Base-by-base conservation (phyloP, 495 filamentous ascomycete species). In the Lasiosphaeria miniovina region DNA sequence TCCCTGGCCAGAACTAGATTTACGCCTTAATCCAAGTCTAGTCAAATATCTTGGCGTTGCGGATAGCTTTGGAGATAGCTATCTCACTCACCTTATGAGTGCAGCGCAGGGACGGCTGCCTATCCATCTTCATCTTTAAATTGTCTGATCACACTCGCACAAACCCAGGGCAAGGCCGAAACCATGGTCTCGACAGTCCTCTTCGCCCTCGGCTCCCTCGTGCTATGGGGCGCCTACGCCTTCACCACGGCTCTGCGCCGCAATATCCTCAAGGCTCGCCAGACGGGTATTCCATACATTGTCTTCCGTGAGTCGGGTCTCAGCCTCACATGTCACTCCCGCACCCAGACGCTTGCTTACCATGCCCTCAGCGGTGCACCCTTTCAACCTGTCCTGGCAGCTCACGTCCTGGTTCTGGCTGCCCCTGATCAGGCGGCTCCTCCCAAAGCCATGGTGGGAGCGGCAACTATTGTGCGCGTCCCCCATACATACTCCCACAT, bases 351-450 rank as follows among this genome's bases (percentile, higher is more conserved):
- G 10, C n/a, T 33, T 14, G 33, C 55, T 64, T 2, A 65, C 59
- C n/a, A 6, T 52, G 33, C n/a, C 6, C 32, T 43, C 54, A 82
- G 78, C 77, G 4, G 56, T 74, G 36, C 69, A 67, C 11, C 75
- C 75, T n/a, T 70, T 72, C 59, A 77, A 75, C 56, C 60, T 69
- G n/a, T 24, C 74, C 17, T 86, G 82, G 77, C 74, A 84, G 41
- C 64, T 80, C 41, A 79, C 78, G 1, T 68, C 75, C 51, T 51
- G 46, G 36, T 17, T 86, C 6, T 83, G 73, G 75, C 52, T 83
- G 5, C 82, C 81, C 4, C 31, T 83, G 14, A 70, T 86, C 48
- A 65, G 71, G 55, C 24, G 24, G 24, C 65, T 68, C 36, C 71
- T 86, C 3, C 83, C 81, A 11, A 64, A 66, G 36, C 65, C 71